Conservation (phyloP, 371 early-diverging fungal species). For the Massospora cicadina region DNA sequence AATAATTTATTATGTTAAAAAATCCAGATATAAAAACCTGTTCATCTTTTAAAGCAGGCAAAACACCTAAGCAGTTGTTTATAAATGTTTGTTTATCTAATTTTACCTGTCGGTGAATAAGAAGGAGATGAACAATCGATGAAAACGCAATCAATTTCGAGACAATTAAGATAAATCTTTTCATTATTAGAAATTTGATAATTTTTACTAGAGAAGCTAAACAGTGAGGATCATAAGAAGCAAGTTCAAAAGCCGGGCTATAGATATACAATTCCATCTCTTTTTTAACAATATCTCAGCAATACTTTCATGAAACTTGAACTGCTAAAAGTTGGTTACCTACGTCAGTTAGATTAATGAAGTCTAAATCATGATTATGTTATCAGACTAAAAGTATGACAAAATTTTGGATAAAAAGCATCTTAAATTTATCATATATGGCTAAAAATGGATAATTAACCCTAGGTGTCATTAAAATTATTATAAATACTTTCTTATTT, state of each 20-base stretch:
- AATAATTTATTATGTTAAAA: background rate
- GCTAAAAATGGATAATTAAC: too few species aligned
- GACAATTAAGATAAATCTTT: background rate
- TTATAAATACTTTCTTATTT: too few species aligned
- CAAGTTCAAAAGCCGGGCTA: background rate
- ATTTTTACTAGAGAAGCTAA: slow-evolving; percentile 1
- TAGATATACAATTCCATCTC: background rate
- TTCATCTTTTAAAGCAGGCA: background rate
- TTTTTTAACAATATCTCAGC: too few species aligned
- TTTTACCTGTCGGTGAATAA: background rate
- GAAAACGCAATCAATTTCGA: background rate
- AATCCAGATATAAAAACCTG: background rate
- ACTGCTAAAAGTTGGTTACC: too few species aligned
- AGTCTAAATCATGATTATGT: too few species aligned
- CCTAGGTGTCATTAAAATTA: too few species aligned
- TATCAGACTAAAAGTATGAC: too few species aligned
- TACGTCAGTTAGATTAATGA: too few species aligned
- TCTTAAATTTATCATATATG: too few species aligned
- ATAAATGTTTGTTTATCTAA: background rate
- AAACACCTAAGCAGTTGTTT: background rate
- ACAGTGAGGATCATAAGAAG: slow-evolving; percentile 4
- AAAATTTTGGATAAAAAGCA: too few species aligned
- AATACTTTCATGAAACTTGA: too few species aligned
- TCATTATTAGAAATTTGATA: background rate
- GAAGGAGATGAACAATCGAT: background rate